Conservation (phyloP, 257 asterid species). For the Solanum habrochaites region DNA sequence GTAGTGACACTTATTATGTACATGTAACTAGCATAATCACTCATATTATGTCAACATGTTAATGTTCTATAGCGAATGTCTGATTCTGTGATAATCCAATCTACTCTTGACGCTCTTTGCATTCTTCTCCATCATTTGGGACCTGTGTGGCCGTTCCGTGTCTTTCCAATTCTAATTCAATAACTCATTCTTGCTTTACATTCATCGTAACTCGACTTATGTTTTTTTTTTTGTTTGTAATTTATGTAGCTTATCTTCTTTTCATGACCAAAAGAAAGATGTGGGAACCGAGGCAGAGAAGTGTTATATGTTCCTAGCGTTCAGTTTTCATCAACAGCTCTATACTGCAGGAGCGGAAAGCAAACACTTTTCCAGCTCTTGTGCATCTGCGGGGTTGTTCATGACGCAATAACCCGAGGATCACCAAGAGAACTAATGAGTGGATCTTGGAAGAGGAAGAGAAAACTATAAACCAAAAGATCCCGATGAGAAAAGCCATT, state of each 20-base stretch:
- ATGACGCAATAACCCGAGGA: neutral
- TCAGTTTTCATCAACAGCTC: neutral
- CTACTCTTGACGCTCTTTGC: neutral
- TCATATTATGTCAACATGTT: neutral
- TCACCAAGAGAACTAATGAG: neutral
- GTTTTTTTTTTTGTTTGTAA: neutral
- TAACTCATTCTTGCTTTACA: neutral
- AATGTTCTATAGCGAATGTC: neutral
- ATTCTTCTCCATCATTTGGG: neutral
- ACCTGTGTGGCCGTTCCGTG: neutral
- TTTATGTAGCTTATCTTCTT: slow-evolving; percentile 1
- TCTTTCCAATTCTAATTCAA: neutral
- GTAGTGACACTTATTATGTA: neutral
- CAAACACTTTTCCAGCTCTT: neutral
- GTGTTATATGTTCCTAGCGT: neutral
- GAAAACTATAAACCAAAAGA: neutral
- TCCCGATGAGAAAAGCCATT: neutral
- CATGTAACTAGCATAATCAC: neutral
- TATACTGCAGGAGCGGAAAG: neutral
- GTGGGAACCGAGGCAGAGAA: neutral
- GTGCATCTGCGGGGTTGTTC: slow-evolving; percentile 1
- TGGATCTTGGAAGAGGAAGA: neutral
- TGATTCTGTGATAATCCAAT: neutral
- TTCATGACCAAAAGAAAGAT: neutral
- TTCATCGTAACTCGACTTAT: neutral